Percentiles rank a stretch among this genome's conserved stretches.
These are phyloP conservation scores for Cytospora piceicola DNA, from an alignment of 2,329 filamentous ascomycete genomes.

Conservation along the genomic window DNA sequence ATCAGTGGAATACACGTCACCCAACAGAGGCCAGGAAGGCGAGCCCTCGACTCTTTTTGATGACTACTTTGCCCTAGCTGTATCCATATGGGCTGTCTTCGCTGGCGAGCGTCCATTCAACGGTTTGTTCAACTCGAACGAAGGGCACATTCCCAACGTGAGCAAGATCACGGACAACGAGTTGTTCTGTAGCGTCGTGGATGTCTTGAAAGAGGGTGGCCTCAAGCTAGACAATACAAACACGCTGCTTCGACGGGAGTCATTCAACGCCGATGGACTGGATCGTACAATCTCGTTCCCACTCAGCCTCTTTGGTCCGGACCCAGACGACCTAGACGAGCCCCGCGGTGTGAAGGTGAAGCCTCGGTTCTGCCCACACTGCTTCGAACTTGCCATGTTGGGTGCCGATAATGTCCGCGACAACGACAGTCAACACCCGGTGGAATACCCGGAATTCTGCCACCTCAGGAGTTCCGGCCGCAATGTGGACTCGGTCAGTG, in stretches of 20 bases:
- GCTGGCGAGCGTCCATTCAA: slow-evolving; percentile 14
- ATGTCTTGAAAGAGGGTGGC: slow-evolving; percentile 15
- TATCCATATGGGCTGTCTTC: slow-evolving; percentile 20
- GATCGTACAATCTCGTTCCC: slow-evolving; percentile 15
- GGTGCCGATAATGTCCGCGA: slow-evolving; percentile 5
- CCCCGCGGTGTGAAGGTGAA: slow-evolving; percentile 9
- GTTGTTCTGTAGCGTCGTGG: slow-evolving; percentile 21
- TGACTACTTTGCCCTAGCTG: slow-evolving; percentile 21
- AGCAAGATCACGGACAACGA: slow-evolving; percentile 22
- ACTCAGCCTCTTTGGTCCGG: slow-evolving; percentile 12
- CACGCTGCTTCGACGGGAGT: slow-evolving; percentile 12
- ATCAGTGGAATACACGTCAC: slow-evolving; percentile 11
- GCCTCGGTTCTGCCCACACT: slow-evolving; percentile 19
- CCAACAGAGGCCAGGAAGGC: background rate
- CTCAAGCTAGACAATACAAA: slow-evolving; percentile 2
- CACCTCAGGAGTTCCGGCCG: slow-evolving; percentile 4
- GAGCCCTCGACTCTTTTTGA: slow-evolving; percentile 8
- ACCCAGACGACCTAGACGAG: slow-evolving; percentile 10
- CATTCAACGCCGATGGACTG: slow-evolving; percentile 13
- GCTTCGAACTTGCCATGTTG: slow-evolving; percentile 23
- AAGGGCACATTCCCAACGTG: slow-evolving; percentile 14
- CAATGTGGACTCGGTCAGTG: slow-evolving; percentile 16
- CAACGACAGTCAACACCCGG: background rate
- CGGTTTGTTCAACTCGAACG: slow-evolving; percentile 21
- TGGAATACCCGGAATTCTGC: slow-evolving; percentile 17